phyloP scores from a whole-genome alignment of 1,284 basidiomycete genomes.

The Cryptococcus hybrid region DNA sequence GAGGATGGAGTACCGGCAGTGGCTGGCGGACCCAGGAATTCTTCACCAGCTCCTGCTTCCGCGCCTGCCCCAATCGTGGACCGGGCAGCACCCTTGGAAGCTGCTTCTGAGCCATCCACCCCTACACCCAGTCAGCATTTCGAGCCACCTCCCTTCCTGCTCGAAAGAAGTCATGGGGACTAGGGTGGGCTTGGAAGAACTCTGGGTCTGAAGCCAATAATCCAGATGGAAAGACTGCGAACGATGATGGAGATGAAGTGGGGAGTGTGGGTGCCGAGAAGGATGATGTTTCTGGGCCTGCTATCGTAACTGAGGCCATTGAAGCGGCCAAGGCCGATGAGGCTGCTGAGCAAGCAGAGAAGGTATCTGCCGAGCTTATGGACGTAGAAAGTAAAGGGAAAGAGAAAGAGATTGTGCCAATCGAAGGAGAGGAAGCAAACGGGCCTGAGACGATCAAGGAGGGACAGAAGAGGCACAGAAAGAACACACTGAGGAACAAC shows the following conservation, averaged over 20 bases:
- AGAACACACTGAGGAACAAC: slow-evolving; percentile 1
- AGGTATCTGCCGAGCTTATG: slow-evolving; percentile 33
- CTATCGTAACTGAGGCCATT: slow-evolving; percentile 11
- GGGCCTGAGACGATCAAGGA: not conserved
- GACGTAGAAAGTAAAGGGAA: slow-evolving; percentile 5
- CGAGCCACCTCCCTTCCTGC: slow-evolving; percentile 16
- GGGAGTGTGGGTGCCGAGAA: slow-evolving; percentile 15
- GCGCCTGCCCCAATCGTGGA: not conserved
- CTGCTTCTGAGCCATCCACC: not conserved
- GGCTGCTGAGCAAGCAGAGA: slow-evolving; percentile 6
- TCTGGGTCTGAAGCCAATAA: not conserved
- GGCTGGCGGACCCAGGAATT: not conserved
- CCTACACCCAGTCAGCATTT: not conserved
- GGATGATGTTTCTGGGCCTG: not conserved
- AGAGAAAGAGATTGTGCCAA: slow-evolving; percentile 5
- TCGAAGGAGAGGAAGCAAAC: slow-evolving; percentile 3
- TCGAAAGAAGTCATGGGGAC: slow-evolving; percentile 36
- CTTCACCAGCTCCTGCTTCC: not conserved
- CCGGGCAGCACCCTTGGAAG: not conserved
- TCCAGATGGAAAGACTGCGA: slow-evolving; percentile 4
- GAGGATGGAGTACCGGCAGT: slow-evolving; percentile 53
- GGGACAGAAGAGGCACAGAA: not conserved
- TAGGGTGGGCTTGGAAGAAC: slow-evolving; percentile 28
- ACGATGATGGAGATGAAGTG: not conserved
- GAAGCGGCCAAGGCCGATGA: slow-evolving; percentile 4